Percentiles rank a stretch among this genome's conserved stretches.
Conservation (phyloP, 2,329 filamentous ascomycete species). For the Diaporthe eres region DNA sequence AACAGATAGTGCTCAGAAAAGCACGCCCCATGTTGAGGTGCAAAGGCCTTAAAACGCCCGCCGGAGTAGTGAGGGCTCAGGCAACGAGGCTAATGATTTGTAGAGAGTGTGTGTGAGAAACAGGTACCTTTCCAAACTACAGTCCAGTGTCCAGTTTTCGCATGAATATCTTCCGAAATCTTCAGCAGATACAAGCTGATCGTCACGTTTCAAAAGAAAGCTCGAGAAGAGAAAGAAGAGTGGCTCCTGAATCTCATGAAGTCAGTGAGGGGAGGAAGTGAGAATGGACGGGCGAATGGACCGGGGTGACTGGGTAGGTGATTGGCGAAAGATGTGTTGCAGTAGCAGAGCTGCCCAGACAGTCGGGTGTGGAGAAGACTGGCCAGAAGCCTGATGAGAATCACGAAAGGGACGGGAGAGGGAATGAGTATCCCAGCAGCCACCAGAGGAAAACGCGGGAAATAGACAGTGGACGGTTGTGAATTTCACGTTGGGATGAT, state of each 20-base stretch:
- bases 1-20: not conserved
- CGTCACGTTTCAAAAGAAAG: not conserved
- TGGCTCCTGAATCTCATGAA: not conserved
- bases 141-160: no score
- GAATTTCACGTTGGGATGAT: not conserved
- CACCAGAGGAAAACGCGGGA: not conserved
- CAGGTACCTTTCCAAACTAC: not conserved
- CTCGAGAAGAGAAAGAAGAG: not conserved
- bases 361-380: slow-evolving; percentile 16
- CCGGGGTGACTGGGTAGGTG: not conserved
- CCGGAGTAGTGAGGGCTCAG: not conserved
- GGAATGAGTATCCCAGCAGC: not conserved
- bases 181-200: not conserved
- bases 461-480: not conserved
- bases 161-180: no score
- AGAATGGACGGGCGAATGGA: not conserved
- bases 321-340: not conserved
- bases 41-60: no score
- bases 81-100: not conserved
- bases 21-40: no score
- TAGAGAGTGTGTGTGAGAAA: not conserved
- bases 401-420: not conserved
- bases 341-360: slow-evolving; percentile 11
- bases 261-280: slow-evolving; percentile 1
- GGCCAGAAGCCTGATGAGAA: not conserved